Percentiles rank a stretch among this genome's conserved stretches.
These are phyloP conservation scores for Chlamydomonas sp. DNA, from an alignment of 139 green algal species.

Conservation along the genomic window DNA sequence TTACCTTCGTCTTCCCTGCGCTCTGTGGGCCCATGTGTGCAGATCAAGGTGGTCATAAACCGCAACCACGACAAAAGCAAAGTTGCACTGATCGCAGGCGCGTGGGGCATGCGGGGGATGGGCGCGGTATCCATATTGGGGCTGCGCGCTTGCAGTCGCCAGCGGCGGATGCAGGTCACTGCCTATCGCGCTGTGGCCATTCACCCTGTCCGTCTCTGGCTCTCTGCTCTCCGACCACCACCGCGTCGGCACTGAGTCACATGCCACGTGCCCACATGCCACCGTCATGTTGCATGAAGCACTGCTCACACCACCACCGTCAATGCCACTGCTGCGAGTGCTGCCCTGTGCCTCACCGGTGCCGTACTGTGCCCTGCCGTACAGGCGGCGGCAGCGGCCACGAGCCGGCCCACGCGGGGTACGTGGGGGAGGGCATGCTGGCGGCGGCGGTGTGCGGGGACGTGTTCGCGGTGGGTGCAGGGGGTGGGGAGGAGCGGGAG, in stretches of 20 bases:
- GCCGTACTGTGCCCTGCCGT: too few species aligned
- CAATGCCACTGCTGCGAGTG: not conserved
- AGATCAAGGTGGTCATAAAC: conserved; percentile 58
- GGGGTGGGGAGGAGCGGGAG: conserved; percentile 20
- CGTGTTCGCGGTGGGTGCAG: too few species aligned
- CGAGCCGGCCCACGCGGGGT: conserved; percentile 87
- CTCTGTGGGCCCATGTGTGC: not conserved
- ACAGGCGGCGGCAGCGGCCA: conserved; percentile 86
- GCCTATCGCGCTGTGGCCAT: not conserved
- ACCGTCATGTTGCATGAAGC: too few species aligned
- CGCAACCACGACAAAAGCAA: conserved; percentile 41
- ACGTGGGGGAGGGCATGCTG: conserved; percentile 89
- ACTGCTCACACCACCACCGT: not conserved
- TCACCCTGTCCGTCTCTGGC: not conserved
- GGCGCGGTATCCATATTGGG: too few species aligned
- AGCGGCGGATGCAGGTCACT: too few species aligned
- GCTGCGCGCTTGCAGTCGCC: too few species aligned
- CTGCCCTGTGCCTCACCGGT: not conserved
- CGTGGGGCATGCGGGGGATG: not conserved
- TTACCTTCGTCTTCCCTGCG: not conserved
- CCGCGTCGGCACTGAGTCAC: too few species aligned
- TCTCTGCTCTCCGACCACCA: too few species aligned
- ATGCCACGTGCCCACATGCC: too few species aligned
- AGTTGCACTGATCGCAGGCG: conserved; percentile 47
- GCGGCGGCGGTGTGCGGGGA: conserved; percentile 90